Evolutionary conservation across 768 basidiomycete species (phyloP).

Genomic region (Mycena epipterygia): DNA sequence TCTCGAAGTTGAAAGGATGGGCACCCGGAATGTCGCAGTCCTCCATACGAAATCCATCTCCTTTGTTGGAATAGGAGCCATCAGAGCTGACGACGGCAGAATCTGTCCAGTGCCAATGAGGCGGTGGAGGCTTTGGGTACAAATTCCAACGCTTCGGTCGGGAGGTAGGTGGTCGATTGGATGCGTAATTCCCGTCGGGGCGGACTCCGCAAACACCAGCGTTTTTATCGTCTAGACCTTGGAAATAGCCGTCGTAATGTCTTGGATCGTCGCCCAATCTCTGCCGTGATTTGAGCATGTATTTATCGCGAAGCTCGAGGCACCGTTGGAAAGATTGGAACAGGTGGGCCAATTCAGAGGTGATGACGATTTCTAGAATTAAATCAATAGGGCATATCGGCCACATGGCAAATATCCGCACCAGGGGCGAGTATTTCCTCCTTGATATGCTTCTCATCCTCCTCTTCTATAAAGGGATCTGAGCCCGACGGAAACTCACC

Average conservation of each 20-base stretch:
- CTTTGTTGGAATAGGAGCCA: constrained; percentile 41
- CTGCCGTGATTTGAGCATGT: constrained; percentile 89
- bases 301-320: constrained; percentile 95
- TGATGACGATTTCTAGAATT: constrained; percentile 49
- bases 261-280: constrained; percentile 95
- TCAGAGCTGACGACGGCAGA: constrained; percentile 62
- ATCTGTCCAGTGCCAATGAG: constrained; percentile 93
- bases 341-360: constrained; percentile 65
- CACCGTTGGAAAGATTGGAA: constrained; percentile 86
- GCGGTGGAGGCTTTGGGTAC: constrained; percentile 93
- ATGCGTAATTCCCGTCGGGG: constrained; percentile 64
- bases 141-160: constrained; percentile 81
- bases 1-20: constrained; percentile 73
- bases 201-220: constrained; percentile 77
- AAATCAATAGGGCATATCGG: constrained; percentile 38
- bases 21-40: constrained; percentile 80
- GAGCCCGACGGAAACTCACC: constrained; percentile 31
- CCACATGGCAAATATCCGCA: constrained; percentile 15
- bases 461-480: constrained; percentile 47
- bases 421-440: constrained; percentile 36
- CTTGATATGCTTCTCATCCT: constrained; percentile 41
- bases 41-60: constrained; percentile 76
- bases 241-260: constrained; percentile 88
- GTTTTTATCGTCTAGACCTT: constrained; percentile 72
- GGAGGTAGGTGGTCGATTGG: constrained; percentile 42